Base-by-base conservation (phyloP, 2,329 filamentous ascomycete species). In the Neonectria sp. region DNA sequence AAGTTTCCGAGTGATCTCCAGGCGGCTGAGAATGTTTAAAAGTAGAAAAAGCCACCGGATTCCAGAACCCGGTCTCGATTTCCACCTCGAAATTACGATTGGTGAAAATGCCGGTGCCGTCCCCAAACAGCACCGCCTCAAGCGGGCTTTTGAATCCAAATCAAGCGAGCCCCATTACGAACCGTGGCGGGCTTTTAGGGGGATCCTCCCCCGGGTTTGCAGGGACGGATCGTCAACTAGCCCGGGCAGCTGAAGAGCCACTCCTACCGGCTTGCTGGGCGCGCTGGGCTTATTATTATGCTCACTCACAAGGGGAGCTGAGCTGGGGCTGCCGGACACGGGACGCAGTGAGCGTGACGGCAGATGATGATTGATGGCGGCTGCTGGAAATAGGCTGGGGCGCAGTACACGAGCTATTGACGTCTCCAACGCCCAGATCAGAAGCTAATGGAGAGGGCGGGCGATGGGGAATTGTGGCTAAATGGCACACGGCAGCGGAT, bases 121-220 rank as follows among this genome's bases (percentile, higher is more conserved):
- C 40, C 11, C 25, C 43, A 55, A 53, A 24, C 24, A 35, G 57
- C 56, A 45, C 33, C 31, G 56, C 62, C 56, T 37, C 45, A 55
- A 53, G 33, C 43, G 31, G 35, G 31, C 37, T 45, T 51, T 17
- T 8, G 17, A 24, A 29, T n/a, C 17, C 40, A 11, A 48, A 27
- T n/a, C 55, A 25, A n/a, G 33, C 37, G 6, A n/a, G 48, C 46
- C 27, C 45, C 21, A 45, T 60, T 57, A 53, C 63, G 51, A 52
- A 55, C 51, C 29, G 25, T 27, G 45, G 21, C 27, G 31, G 49
- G 33, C 29, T 60, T 43, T 3, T 46, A 53, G 35, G 52, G 63
- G 45, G 40, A 45, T 29, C 52, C 31, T 61, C 31, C 63, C 61
- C 63, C 57, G 60, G 63, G 57, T 65, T 65, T 61, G 45, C 31